A percentile compares a stretch with the other conserved stretches of the same genome.
Conservation (phyloP, 2,329 filamentous ascomycete genomes). For the Penicillium sclerotigenum region DNA sequence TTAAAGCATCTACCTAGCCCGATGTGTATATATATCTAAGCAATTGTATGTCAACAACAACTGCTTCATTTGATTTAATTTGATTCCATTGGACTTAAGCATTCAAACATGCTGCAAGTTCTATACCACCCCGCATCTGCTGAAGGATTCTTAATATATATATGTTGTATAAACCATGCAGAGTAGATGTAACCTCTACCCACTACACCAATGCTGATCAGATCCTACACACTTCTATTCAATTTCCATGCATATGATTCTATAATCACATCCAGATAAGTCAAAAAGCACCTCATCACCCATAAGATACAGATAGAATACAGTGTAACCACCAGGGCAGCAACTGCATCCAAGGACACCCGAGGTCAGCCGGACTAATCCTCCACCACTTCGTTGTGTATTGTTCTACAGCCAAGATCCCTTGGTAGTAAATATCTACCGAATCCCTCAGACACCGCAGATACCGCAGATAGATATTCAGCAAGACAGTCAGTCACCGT, state of each 20-base stretch:
- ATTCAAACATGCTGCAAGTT: too few species aligned
- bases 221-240: background rate
- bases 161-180: background rate
- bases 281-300: too few species aligned
- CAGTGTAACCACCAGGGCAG: background rate
- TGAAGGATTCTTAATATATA: background rate
- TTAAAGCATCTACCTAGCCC: background rate
- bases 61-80: background rate
- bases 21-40: background rate
- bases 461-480: background rate
- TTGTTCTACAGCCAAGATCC: slow-evolving; percentile 9
- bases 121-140: background rate
- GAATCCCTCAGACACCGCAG: background rate
- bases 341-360: background rate
- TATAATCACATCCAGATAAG: too few species aligned
- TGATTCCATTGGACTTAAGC: too few species aligned
- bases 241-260: background rate
- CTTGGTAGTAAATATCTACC: slow-evolving; percentile 2
- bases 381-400: background rate
- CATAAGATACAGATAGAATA: background rate
- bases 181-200: too few species aligned
- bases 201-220: background rate
- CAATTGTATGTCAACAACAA: background rate
- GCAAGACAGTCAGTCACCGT: background rate
- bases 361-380: background rate